phyloP scores from a whole-genome alignment of 176 grass and related monocot genomes.

The Melocanna baccifera region DNA sequence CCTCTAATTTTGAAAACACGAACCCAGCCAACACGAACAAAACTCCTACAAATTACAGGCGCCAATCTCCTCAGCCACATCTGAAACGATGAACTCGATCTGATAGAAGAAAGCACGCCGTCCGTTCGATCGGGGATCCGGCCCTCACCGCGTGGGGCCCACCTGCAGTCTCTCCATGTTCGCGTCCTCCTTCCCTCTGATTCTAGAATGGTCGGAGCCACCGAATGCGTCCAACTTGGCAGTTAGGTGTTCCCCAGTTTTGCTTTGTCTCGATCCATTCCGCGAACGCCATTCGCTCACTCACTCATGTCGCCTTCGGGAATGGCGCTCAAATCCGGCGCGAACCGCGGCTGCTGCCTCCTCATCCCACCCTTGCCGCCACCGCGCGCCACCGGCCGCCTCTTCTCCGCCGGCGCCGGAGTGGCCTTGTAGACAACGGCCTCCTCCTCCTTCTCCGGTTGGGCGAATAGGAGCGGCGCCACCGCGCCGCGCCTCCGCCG shows the following conservation, averaged over 20 bases:
- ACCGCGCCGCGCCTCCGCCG: conserved; percentile 14
- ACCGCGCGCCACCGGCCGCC: background rate
- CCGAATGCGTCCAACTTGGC: background rate
- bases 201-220: background rate
- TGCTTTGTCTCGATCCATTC: background rate
- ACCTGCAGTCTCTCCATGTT: background rate
- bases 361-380: background rate
- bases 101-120: background rate
- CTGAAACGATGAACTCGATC: background rate
- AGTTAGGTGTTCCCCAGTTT: background rate
- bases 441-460: background rate
- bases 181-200: background rate
- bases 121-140: background rate
- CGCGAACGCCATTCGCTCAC: background rate
- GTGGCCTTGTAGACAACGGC: background rate
- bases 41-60: background rate
- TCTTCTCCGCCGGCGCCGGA: background rate
- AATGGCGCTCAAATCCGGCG: conserved; percentile 50
- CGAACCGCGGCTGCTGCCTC: conserved; percentile 31
- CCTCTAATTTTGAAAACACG: background rate
- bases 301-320: conserved; percentile 39
- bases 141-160: background rate
- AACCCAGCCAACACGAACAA: background rate
- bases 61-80: background rate
- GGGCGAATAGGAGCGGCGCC: conserved; percentile 44